phyloP scores from a whole-genome alignment of 768 basidiomycete species.

The Sarcomyxa edulis region DNA sequence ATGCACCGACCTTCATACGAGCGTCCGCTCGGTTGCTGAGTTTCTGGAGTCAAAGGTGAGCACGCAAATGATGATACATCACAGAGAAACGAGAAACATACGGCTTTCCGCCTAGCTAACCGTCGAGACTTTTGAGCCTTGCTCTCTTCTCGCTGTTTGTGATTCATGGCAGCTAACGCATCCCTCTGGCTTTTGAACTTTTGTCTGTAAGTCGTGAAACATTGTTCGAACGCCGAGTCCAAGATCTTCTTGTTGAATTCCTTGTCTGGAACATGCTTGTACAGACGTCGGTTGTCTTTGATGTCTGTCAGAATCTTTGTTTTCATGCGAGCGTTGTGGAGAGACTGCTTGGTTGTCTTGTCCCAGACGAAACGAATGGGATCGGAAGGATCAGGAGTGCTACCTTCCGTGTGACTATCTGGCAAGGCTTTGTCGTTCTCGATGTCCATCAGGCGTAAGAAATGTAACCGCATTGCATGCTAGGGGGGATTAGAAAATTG shows the following conservation, averaged over 20 bases:
- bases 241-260: slow-evolving; percentile 61
- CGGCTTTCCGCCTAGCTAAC: slow-evolving; percentile 55
- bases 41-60: slow-evolving; percentile 41
- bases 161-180: slow-evolving; percentile 30
- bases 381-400: slow-evolving; percentile 34
- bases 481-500: slow-evolving; percentile 17
- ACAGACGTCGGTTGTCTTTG: slow-evolving; percentile 46
- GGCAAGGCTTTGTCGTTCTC: slow-evolving; percentile 55
- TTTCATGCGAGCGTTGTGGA: slow-evolving; percentile 72
- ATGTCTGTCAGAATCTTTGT: slow-evolving; percentile 55
- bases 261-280: slow-evolving; percentile 59
- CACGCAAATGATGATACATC: slow-evolving; percentile 8
- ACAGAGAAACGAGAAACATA: slow-evolving; percentile 26
- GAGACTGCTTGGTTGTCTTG: slow-evolving; percentile 69
- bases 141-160: slow-evolving; percentile 49
- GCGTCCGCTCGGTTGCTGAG: slow-evolving; percentile 58
- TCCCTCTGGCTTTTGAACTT: slow-evolving; percentile 64
- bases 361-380: slow-evolving; percentile 77
- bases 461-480: slow-evolving; percentile 69
- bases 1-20: slow-evolving; percentile 44
- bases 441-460: slow-evolving; percentile 55
- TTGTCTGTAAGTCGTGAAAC: slow-evolving; percentile 61
- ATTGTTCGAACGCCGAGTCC: slow-evolving; percentile 64
- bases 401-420: slow-evolving; percentile 54
- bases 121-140: slow-evolving; percentile 63